Evolutionary conservation across 2,329 filamentous ascomycete species (phyloP).

Genomic region (Clarireedia monteithiana): DNA sequence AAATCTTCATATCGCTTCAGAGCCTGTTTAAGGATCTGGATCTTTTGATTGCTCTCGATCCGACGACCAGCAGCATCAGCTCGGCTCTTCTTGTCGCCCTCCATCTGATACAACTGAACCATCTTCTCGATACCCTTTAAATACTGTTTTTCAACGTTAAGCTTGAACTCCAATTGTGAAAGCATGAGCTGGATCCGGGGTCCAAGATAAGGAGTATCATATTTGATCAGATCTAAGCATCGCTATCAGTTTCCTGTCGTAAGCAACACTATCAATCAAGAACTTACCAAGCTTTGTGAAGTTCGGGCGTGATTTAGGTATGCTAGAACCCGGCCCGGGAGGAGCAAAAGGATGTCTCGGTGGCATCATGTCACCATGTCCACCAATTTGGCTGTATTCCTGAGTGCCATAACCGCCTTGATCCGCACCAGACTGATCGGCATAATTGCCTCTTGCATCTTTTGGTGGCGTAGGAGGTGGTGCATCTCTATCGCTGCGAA

Average conservation of each 20-base stretch:
- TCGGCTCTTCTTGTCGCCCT: conserved; percentile 92
- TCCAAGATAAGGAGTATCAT: conserved; percentile 89
- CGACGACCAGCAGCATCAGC: conserved; percentile 83
- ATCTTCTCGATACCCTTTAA: conserved; percentile 99
- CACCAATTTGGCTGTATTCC: conserved; percentile 51
- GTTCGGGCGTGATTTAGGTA: conserved; percentile 74
- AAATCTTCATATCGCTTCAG: conserved; percentile 95
- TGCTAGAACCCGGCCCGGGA: conserved; percentile 56
- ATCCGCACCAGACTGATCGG: conserved; percentile 37
- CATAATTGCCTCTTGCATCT: conserved; percentile 47
- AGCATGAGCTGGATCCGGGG: conserved; percentile 98
- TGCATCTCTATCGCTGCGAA: conserved; percentile 37
- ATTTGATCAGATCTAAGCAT: conserved; percentile 87
- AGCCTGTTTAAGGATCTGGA: conserved; percentile 88
- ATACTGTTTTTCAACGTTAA: conserved; percentile 98
- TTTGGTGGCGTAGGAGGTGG: conserved; percentile 65
- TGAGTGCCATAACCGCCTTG: conserved; percentile 55
- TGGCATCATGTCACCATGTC: conserved; percentile 68
- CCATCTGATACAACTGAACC: conserved; percentile 95
- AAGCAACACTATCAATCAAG: neutral
- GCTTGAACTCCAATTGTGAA: conserved; percentile 96
- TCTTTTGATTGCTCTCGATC: conserved; percentile 96
- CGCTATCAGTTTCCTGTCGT: conserved; percentile 14
- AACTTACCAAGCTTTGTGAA: conserved; percentile 88
- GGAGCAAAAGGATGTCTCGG: conserved; percentile 72